Evolutionary conservation across 2,329 filamentous ascomycete genomes (phyloP).

Genomic region (Incumbomyces lentus): DNA sequence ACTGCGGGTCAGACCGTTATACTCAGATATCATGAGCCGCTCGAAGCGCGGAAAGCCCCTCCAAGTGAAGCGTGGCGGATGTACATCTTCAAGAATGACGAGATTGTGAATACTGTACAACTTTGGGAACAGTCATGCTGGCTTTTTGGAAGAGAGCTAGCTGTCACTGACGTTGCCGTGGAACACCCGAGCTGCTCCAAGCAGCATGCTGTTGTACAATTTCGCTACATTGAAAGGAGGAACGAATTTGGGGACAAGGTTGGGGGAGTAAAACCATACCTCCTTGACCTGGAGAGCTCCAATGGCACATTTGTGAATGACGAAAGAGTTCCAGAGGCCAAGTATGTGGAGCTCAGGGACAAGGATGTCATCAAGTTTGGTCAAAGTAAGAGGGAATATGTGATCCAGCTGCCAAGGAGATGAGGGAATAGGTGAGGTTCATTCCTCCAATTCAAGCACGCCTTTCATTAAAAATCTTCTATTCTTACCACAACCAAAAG

Average conservation of each 20-base stretch:
- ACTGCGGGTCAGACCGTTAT: slow-evolving; percentile 55
- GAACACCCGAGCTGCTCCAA: slow-evolving; percentile 91
- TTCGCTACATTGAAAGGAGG: slow-evolving; percentile 69
- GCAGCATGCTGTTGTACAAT: slow-evolving; percentile 92
- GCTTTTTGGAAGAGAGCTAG: slow-evolving; percentile 71
- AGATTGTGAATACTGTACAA: slow-evolving; percentile 71
- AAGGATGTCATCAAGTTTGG: slow-evolving; percentile 87
- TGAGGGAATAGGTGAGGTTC: background rate
- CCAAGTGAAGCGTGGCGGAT: slow-evolving; percentile 72
- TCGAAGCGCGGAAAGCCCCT: slow-evolving; percentile 81
- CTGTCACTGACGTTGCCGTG: slow-evolving; percentile 71
- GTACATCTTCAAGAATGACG: slow-evolving; percentile 80
- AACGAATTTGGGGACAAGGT: slow-evolving; percentile 80
- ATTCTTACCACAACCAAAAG: too few species aligned
- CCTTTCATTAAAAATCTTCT: too few species aligned
- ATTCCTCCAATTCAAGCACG: too few species aligned
- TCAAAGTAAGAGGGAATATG: slow-evolving; percentile 80
- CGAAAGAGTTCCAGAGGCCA: slow-evolving; percentile 58
- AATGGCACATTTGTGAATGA: slow-evolving; percentile 83
- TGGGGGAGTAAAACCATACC: slow-evolving; percentile 71
- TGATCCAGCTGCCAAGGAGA: slow-evolving; percentile 64
- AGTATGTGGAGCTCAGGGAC: slow-evolving; percentile 77
- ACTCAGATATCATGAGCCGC: slow-evolving; percentile 91
- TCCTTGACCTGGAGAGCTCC: slow-evolving; percentile 87
- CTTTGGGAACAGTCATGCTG: slow-evolving; percentile 72